Evolutionary conservation across 129 eudicot genomes (phyloP).

Genomic region (Daucus carota): DH1_v3.0 NC_030382.2:39020501-39021000

Average conservation of each 20-base stretch:
- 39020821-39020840: neutral
- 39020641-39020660: too few species aligned
- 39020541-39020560: too few species aligned
- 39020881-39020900: neutral
- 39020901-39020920: neutral
- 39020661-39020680: too few species aligned
- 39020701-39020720: too few species aligned
- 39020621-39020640: too few species aligned
- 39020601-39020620: too few species aligned
- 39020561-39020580: too few species aligned
- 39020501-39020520: too few species aligned
- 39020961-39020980: neutral
- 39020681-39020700: too few species aligned
- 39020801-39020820: neutral
- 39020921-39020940: neutral
- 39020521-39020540: too few species aligned
- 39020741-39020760: neutral
- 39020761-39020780: neutral
- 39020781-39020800: neutral
- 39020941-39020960: neutral
- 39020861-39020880: neutral
- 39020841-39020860: neutral
- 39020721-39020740: neutral
- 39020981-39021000: neutral
- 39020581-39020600: too few species aligned